Evolutionary conservation across 495 filamentous ascomycete species (phyloP).

Genomic region (Collariella sp.): DNA sequence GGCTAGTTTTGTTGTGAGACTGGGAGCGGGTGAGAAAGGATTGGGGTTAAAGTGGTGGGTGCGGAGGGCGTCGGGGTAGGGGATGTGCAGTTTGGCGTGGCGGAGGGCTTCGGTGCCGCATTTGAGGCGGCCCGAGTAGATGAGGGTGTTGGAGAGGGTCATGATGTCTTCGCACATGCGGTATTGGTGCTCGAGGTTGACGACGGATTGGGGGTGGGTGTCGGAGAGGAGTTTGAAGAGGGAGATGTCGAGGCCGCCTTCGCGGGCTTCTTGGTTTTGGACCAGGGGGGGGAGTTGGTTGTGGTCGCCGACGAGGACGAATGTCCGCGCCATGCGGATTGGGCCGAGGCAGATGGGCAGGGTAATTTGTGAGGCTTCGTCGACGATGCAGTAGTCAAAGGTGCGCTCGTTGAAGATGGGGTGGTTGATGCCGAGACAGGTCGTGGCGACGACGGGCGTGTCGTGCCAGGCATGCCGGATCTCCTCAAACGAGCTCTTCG

Average conservation of each 20-base stretch:
- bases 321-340: conserved; percentile 85
- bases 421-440: conserved; percentile 85
- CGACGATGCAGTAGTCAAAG: conserved; percentile 97
- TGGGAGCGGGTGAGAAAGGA: conserved; percentile 25
- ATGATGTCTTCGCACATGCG: conserved; percentile 97
- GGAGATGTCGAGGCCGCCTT: conserved; percentile 83
- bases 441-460: conserved; percentile 84
- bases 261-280: conserved; percentile 77
- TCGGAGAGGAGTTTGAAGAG: conserved; percentile 91
- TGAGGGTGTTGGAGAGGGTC: conserved; percentile 84
- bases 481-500: conserved; percentile 69
- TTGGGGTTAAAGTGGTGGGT: conserved; percentile 46
- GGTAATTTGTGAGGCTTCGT: conserved; percentile 96
- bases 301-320: conserved; percentile 93
- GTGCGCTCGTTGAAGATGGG: conserved; percentile 76
- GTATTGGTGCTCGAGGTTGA: conserved; percentile 90
- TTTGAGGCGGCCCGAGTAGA: conserved; percentile 81
- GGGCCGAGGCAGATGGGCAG: conserved; percentile 88
- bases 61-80: conserved; percentile 45
- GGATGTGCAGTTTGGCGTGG: conserved; percentile 48
- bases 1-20: neutral
- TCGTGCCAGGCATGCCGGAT: conserved; percentile 72
- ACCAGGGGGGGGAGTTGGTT: conserved; percentile 92
- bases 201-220: conserved; percentile 72
- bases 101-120: conserved; percentile 77